A percentile compares a stretch with the other conserved stretches of the same genome.
Conservation (phyloP, 2,329 filamentous ascomycete genomes). For the Fusarium beomiforme region DNA sequence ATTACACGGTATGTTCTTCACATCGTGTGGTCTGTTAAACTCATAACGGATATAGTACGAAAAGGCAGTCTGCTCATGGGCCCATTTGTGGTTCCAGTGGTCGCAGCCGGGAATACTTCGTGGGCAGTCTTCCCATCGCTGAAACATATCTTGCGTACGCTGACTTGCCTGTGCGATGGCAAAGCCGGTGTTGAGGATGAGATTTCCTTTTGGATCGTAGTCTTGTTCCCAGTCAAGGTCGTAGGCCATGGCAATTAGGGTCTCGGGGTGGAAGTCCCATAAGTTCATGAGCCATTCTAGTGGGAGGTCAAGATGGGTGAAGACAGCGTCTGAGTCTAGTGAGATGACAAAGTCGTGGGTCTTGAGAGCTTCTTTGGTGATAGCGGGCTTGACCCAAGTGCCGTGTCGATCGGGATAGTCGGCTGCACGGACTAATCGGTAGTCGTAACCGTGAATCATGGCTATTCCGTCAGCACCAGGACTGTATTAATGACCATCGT, state of each 20-base stretch:
- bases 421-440: conserved; percentile 57
- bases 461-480: conserved; percentile 1
- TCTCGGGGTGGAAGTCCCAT: conserved; percentile 54
- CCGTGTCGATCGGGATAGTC: conserved; percentile 53
- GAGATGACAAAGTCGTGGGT: conserved; percentile 55
- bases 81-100: conserved; percentile 11
- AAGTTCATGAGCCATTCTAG: conserved; percentile 60
- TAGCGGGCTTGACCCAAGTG: conserved; percentile 58
- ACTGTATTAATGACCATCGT: fast-evolving
- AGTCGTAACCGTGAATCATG: conserved; percentile 60
- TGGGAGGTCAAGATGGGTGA: conserved; percentile 54
- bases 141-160: conserved; percentile 37
- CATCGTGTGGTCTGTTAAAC: conserved; percentile 3
- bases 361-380: conserved; percentile 50
- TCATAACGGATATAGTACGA: conserved; percentile 18
- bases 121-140: conserved; percentile 21
- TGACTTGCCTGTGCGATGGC: conserved; percentile 34
- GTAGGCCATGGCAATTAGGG: conserved; percentile 56
- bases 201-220: conserved; percentile 44
- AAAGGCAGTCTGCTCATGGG: conserved; percentile 8
- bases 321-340: conserved; percentile 56
- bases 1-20: conserved; percentile 7
- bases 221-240: conserved; percentile 54
- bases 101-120: conserved; percentile 4
- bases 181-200: conserved; percentile 40